These are phyloP conservation scores for Jamesozyma gamospora DNA, from an alignment of 805 yeast species.

Conservation along the genomic window DNA sequence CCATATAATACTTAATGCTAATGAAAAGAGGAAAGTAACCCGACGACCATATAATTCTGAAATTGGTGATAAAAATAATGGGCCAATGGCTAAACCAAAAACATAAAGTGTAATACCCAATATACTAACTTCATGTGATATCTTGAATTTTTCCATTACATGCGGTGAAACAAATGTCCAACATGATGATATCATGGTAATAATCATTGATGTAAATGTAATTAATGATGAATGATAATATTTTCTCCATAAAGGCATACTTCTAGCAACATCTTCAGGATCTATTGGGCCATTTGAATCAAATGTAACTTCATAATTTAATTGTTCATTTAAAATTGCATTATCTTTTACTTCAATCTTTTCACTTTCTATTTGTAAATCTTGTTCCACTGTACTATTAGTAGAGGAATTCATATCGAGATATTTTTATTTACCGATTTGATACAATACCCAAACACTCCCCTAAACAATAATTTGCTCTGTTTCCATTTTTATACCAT, in stretches of 20 bases:
- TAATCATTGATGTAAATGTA: slow-evolving; percentile 47
- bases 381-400: neutral
- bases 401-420: no score
- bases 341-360: neutral
- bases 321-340: neutral
- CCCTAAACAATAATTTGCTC: no score
- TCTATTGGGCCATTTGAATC: slow-evolving; percentile 8
- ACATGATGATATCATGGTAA: slow-evolving; percentile 60
- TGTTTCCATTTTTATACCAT: no score
- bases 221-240: slow-evolving; percentile 47
- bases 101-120: slow-evolving; percentile 55
- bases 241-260: slow-evolving; percentile 39
- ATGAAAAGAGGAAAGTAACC: slow-evolving; percentile 47
- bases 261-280: slow-evolving; percentile 26
- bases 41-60: slow-evolving; percentile 59
- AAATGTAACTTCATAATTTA: slow-evolving; percentile 25
- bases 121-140: slow-evolving; percentile 46
- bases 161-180: slow-evolving; percentile 54
- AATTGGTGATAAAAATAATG: slow-evolving; percentile 55
- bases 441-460: no score
- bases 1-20: slow-evolving; percentile 52
- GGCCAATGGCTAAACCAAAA: slow-evolving; percentile 63
- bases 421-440: no score
- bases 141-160: slow-evolving; percentile 37
- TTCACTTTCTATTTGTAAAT: neutral